phyloP scores from a whole-genome alignment of 2,329 filamentous ascomycete species.

The Diaporthe caulivora region DNA sequence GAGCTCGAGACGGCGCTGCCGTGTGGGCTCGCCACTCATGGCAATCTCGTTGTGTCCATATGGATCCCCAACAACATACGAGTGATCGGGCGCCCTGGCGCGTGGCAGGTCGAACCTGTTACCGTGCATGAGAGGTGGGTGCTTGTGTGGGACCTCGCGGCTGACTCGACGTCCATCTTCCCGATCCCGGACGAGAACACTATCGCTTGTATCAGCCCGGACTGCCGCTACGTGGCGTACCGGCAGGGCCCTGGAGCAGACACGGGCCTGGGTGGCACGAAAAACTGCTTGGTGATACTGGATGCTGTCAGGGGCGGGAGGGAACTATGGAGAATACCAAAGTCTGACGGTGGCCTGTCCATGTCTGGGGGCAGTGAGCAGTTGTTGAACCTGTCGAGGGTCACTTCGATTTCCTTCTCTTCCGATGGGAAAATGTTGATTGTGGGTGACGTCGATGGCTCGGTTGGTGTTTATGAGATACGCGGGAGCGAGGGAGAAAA shows the following conservation, averaged over 20 bases:
- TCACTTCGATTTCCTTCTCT: constrained; percentile 54
- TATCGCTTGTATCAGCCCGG: constrained; percentile 53
- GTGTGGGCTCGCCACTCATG: constrained; percentile 51
- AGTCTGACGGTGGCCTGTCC: neutral
- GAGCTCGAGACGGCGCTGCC: constrained; percentile 56
- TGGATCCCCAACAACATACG: constrained; percentile 56
- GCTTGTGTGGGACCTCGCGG: constrained; percentile 54
- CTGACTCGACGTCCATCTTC: constrained; percentile 51
- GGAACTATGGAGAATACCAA: constrained; percentile 54
- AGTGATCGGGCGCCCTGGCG: constrained; percentile 46
- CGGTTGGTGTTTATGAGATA: constrained; percentile 52
- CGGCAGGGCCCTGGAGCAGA: constrained; percentile 45
- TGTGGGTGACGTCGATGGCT: constrained; percentile 51
- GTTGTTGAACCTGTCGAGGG: constrained; percentile 49
- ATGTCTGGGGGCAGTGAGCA: constrained; percentile 49
- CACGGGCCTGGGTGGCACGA: constrained; percentile 23
- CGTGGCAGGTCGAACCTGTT: constrained; percentile 51
- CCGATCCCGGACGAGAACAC: constrained; percentile 53
- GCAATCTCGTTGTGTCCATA: constrained; percentile 53
- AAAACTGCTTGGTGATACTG: constrained; percentile 48
- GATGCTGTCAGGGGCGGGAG: constrained; percentile 51
- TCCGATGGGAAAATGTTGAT: constrained; percentile 52
- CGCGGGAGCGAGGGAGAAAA: constrained; percentile 40
- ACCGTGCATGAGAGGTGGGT: constrained; percentile 50
- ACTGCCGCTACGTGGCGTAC: constrained; percentile 56